Base-by-base conservation (phyloP, 2,329 filamentous ascomycete species). In the Dryadomyces sulphureus region DNA sequence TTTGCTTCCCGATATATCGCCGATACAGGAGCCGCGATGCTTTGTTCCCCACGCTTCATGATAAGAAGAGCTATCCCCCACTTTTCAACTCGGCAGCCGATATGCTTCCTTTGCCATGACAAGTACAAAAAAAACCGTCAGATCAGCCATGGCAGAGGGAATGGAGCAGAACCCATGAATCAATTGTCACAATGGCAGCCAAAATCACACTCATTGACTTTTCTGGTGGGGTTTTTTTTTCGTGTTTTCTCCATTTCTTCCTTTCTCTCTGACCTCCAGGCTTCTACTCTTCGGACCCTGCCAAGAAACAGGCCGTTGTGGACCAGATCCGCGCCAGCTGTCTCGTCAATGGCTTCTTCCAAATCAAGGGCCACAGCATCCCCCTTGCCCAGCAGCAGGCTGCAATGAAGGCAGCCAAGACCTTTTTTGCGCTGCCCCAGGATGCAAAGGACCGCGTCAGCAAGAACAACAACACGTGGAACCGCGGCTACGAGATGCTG, bases 271-370 rank as follows among this genome's bases (percentile, higher is more conserved):
- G 11, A 12, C 9, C 5, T 2, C 3, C 17, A 50, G 50, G 41
- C 7, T 52, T 52, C 20, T 48, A 44, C 39, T 49, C 49, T 1
- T 30, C 32, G 2, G 46, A 51, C 22, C 8, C 43, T 14, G 34
- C 35, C 11, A n/a, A 19, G 25, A 49, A 47, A 30, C 27, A 49
- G 36, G 32, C 40, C 12, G 44, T 52, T 5, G 47, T 52, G 2
- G 41, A 48, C 24, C 50, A 51, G 45, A 49, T 52, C 42, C 60
- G 65, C 6, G 52, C 58, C 25, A 65, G 65, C 43, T 70, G 67
- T 50, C 56, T 62, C 17, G 56, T 64, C 59, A 52, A 71, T 60
- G 71, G 72, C 4, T 75, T 75, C 57, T 73, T 75, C 57, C 69
- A 73, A 52, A 63, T 76, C 43, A 60, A 61, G 7, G 66, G 66